Conservation (phyloP, 129 eudicot species). For the Pittosporum tobira region DNA sequence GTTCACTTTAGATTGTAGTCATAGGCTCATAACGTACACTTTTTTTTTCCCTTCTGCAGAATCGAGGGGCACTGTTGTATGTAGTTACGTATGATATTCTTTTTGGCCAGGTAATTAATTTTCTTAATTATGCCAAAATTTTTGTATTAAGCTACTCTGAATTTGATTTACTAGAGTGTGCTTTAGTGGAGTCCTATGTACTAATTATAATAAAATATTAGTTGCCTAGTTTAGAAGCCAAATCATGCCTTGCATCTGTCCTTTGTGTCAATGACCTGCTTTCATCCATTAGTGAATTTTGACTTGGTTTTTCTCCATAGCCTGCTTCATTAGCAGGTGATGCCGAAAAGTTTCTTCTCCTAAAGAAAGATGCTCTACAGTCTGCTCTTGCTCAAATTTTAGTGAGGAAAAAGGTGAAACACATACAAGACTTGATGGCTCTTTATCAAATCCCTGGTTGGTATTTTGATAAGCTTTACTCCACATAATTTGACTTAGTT, state of each 20-base stretch:
- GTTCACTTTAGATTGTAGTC: background rate
- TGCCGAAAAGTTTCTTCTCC: conserved; percentile 82
- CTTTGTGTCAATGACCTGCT: conserved; percentile 10
- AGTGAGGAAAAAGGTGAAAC: conserved; percentile 53
- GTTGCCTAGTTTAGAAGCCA: background rate
- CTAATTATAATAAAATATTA: background rate
- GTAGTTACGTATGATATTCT: conserved; percentile 75
- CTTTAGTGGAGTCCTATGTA: background rate
- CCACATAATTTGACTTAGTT: too few relatives aligned
- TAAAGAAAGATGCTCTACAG: conserved; percentile 47
- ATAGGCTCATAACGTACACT: conserved; percentile 1
- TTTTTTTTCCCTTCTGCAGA: conserved; percentile 54
- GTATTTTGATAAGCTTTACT: too few relatives aligned
- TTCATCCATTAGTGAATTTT: conserved; percentile 10
- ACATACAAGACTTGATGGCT: conserved; percentile 52
- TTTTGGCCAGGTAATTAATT: conserved; percentile 72
- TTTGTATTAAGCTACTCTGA: conserved; percentile 8
- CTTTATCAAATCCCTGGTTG: conserved; percentile 47
- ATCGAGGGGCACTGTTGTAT: conserved; percentile 70
- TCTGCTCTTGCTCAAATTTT: conserved; percentile 73
- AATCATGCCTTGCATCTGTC: background rate
- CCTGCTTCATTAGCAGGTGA: conserved; percentile 60
- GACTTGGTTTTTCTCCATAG: conserved; percentile 29
- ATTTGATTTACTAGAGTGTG: conserved; percentile 3
- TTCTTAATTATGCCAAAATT: background rate